Percentiles rank a stretch among this genome's conserved stretches.
Evolutionary conservation across 768 basidiomycete species (phyloP).

Genomic region (Rhodosporidiobolus odoratus): DNA sequence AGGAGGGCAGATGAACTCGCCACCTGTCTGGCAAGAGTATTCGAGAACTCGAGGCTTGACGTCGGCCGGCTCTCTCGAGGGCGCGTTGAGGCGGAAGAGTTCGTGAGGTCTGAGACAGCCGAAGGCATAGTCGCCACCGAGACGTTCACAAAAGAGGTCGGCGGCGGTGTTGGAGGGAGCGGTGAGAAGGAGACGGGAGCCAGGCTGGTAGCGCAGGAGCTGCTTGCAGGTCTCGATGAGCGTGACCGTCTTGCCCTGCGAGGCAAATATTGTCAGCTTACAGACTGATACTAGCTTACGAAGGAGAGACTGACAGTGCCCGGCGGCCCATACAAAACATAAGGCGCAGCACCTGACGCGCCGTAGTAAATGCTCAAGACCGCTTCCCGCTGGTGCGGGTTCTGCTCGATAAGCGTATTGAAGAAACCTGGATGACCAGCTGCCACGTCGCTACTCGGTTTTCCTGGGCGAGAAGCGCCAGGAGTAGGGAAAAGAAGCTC

Average conservation of each 20-base stretch:
- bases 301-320: slow-evolving; percentile 37
- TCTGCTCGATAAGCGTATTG: slow-evolving; percentile 24
- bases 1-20: slow-evolving; percentile 33
- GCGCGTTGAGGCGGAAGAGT: slow-evolving; percentile 44
- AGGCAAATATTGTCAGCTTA: background rate
- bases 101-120: too few species aligned
- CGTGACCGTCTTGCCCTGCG: slow-evolving; percentile 35
- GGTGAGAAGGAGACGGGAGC: slow-evolving; percentile 42
- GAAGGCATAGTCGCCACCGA: slow-evolving; percentile 5
- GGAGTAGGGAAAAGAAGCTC: slow-evolving; percentile 14
- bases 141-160: slow-evolving; percentile 44
- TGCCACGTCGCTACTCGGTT: background rate
- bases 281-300: too few species aligned
- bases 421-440: background rate
- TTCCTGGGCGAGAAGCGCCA: background rate
- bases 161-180: slow-evolving; percentile 47
- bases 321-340: slow-evolving; percentile 46
- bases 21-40: slow-evolving; percentile 28
- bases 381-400: slow-evolving; percentile 43
- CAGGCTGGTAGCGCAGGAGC: slow-evolving; percentile 38
- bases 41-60: slow-evolving; percentile 20
- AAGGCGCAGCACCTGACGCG: slow-evolving; percentile 36
- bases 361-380: slow-evolving; percentile 36
- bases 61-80: slow-evolving; percentile 44
- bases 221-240: slow-evolving; percentile 43